Evolutionary conservation across 768 basidiomycete genomes (phyloP).

Genomic region (Mycena haematopus): DNA sequence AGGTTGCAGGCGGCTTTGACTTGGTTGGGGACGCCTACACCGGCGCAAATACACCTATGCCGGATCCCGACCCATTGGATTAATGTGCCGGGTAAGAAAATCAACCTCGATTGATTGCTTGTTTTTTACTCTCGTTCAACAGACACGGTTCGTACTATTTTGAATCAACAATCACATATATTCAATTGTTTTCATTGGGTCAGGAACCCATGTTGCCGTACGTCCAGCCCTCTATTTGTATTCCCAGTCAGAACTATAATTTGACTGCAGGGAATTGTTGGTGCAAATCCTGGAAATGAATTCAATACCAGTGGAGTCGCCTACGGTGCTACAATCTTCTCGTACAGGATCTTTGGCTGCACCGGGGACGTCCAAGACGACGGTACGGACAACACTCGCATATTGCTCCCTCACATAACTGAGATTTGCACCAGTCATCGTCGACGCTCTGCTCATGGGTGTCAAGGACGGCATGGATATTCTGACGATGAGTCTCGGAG

Average conservation of each 20-base stretch:
- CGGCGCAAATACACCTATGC: constrained; percentile 41
- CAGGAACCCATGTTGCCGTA: constrained; percentile 46
- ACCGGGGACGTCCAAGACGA: constrained; percentile 43
- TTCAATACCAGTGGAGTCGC: constrained; percentile 61
- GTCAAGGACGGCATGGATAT: constrained; percentile 53
- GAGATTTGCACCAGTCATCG: constrained; percentile 32
- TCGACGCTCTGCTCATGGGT: constrained; percentile 46
- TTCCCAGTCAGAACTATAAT: constrained; percentile 31
- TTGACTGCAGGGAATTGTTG: constrained; percentile 50
- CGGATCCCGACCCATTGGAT: constrained; percentile 45
- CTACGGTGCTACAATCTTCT: constrained; percentile 46
- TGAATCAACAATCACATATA: not conserved
- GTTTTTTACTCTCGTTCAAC: constrained; percentile 2
- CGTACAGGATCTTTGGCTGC: constrained; percentile 57
- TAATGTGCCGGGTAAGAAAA: constrained; percentile 27
- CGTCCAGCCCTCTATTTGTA: constrained; percentile 14
- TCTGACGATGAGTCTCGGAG: constrained; percentile 60
- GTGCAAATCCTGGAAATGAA: constrained; percentile 48
- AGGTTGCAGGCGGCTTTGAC: constrained; percentile 48
- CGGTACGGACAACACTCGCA: not conserved
- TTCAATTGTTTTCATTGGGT: constrained; percentile 43
- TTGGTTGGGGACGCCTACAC: constrained; percentile 49
- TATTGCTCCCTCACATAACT: too few species aligned
- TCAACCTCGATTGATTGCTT: not conserved
- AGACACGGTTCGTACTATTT: constrained; percentile 20